Evolutionary conservation across 2,329 filamentous ascomycete genomes (phyloP), one percentile per base, ranked within the genome.

Genomic region (Xylariaceae sp.): DNA sequence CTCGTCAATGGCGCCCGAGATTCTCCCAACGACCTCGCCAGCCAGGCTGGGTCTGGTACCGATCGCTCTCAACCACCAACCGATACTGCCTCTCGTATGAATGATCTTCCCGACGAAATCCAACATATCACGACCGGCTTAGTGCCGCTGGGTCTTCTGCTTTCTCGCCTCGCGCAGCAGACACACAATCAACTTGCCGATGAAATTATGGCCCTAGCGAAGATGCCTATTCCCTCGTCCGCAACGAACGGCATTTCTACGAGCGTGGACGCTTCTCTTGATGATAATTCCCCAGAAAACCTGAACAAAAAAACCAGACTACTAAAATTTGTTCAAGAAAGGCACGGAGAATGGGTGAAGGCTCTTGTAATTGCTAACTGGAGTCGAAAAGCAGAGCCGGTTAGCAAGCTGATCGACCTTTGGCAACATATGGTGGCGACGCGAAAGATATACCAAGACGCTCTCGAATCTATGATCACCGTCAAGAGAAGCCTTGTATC

Each of bases 331-430:
- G 84, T 88, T 6, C 86, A 92, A 68, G 81, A 84, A 27, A 83
- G 87, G 65, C 86, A 96, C 66, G 84, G 86, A 32, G 90, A 89
- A 73, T 97, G 95, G 77, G 89, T 95, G 69, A 97, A 99, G 73
- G 82, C 91, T 6, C 78, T 96, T 26, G 90, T 99, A 27, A 85
- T 99, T 46, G 85, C 88, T 1, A 87, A 94, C 72, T 99, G 94
- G 94, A 89, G 88, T 68, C 81, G 88, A 66, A 86, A 88, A 69
- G 84, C 87, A 35, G 79, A 84, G 40, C 84, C 88, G 63, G 88
- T 97, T 63, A 88, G 87, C 73, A 90, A 87, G 70, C 79, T 97
- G 57, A 95, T 97, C 61, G 91, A 97, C 66, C 74, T 99, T 60
- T 88, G 88, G 67, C 78, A 80, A 30, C 90, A 92, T 75, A 77